Percentiles rank a stretch among this genome's conserved stretches.
Evolutionary conservation across 1,284 basidiomycete genomes (phyloP).

Genomic region (Ustilago loliicola): DNA sequence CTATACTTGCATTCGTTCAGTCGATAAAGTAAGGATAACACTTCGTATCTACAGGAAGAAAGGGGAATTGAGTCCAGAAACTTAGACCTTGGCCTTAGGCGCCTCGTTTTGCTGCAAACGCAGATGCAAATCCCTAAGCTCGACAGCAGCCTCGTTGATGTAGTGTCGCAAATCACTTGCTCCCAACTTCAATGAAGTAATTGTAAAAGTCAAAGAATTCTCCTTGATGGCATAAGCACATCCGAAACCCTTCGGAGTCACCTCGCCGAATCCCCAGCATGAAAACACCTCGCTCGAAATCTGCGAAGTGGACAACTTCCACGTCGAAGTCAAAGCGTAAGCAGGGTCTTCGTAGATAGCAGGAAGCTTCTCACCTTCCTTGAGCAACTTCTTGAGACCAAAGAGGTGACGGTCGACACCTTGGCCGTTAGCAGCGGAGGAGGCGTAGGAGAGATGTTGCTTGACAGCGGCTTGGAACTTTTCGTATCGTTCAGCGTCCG

Average conservation of each 20-base stretch:
- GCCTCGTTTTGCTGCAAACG: slow-evolving; percentile 53
- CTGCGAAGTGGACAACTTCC: slow-evolving; percentile 93
- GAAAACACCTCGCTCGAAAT: slow-evolving; percentile 86
- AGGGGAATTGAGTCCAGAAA: background rate
- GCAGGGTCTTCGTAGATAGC: slow-evolving; percentile 84
- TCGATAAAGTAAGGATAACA: background rate
- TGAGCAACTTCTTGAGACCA: slow-evolving; percentile 85
- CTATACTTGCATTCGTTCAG: slow-evolving; percentile 1
- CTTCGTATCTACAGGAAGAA: background rate
- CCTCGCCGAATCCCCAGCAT: slow-evolving; percentile 98
- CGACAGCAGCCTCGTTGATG: slow-evolving; percentile 69
- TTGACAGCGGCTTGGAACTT: slow-evolving; percentile 84
- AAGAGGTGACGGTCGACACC: slow-evolving; percentile 97
- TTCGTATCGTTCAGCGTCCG: slow-evolving; percentile 77
- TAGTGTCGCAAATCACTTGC: slow-evolving; percentile 73
- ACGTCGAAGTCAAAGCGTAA: slow-evolving; percentile 81
- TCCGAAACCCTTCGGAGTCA: slow-evolving; percentile 89
- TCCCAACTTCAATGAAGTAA: slow-evolving; percentile 81
- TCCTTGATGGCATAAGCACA: slow-evolving; percentile 92
- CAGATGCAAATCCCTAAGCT: slow-evolving; percentile 68
- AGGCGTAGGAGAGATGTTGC: slow-evolving; percentile 87
- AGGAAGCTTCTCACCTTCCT: slow-evolving; percentile 82
- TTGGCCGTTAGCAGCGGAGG: slow-evolving; percentile 91
- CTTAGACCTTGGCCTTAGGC: slow-evolving; percentile 30
- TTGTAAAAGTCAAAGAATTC: slow-evolving; percentile 89